phyloP scores from a whole-genome alignment of 2,329 filamentous ascomycete genomes.

The Zasmidium angulare region DNA sequence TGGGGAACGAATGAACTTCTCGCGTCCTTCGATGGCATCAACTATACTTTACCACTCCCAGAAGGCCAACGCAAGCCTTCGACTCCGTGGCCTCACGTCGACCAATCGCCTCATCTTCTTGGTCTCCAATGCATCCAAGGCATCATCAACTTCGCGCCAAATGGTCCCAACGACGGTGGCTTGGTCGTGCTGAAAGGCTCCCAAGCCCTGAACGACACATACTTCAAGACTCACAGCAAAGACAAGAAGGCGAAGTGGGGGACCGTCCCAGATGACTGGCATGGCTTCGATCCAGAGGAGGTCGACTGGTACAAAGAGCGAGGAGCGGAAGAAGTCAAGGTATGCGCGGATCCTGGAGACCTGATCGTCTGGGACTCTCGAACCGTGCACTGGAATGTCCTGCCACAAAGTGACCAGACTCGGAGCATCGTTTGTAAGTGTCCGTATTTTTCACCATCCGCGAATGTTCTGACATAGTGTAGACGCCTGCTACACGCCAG shows the following conservation, averaged over 20 bases:
- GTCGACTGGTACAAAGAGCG: constrained; percentile 16
- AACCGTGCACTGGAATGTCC: constrained; percentile 45
- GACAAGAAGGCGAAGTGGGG: constrained; percentile 18
- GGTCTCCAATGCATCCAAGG: constrained; percentile 15
- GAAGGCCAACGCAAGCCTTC: constrained; percentile 6
- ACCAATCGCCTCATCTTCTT: constrained; percentile 10
- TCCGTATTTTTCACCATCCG: background rate
- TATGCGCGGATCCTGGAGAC: constrained; percentile 20
- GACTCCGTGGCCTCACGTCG: constrained; percentile 14
- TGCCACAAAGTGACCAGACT: constrained; percentile 15
- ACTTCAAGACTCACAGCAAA: constrained; percentile 16
- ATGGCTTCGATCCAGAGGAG: constrained; percentile 16
- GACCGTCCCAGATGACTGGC: constrained; percentile 16
- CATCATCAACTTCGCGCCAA: constrained; percentile 20
- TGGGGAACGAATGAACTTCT: constrained; percentile 22
- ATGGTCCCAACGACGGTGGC: constrained; percentile 21
- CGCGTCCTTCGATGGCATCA: constrained; percentile 23
- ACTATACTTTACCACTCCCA: constrained; percentile 18
- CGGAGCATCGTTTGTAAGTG: constrained; percentile 19
- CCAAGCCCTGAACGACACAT: constrained; percentile 12
- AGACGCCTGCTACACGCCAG: constrained; percentile 20
- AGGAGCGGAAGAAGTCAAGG: constrained; percentile 13
- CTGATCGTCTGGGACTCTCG: constrained; percentile 34
- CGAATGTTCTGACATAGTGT: background rate
- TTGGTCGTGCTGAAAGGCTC: constrained; percentile 15